Base-by-base conservation (phyloP, 352 stramenopile species). In the Phytophthora rubi region DNA sequence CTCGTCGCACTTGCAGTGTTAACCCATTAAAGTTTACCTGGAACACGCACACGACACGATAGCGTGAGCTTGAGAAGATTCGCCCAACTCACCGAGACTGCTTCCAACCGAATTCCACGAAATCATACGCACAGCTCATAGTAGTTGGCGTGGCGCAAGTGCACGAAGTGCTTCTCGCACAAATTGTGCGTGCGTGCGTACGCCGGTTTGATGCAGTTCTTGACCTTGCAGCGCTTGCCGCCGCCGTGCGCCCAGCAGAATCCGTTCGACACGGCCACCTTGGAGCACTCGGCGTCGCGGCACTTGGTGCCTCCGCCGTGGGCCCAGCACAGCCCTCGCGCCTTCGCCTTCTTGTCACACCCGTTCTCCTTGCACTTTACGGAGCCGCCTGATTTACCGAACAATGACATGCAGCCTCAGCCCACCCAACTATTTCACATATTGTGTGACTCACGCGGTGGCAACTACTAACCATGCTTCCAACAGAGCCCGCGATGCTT, bases 171-270 rank as follows among this genome's bases (percentile, higher is more conserved):
- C 39, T 74, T 71, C 12, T 62, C 66, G 53, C 78, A 85, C 32
- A 72, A 80, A 58, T 85, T 81, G 62, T 80, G 66, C 5, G 75
- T 82, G 44, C 75, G 74, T 30, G 73, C 65, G 60, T 81, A 85
- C 6, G 78, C 75, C 15, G 78, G 55, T n/a, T 74, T 75, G 28
- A 55, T 62, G 57, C 73, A 86, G n/a, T 61, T 57, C 15, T 68
- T 55, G 35, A 67, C 62, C 16, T 33, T 49, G 48, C 75, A 85
- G 54, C 79, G 79, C 53, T 83, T 83, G 56, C 74, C 76, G 33
- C 71, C 73, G 65, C 72, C 76, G 53, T 90, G 82, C 0, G 82
- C 82, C 82, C 82, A 90, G 64, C 79, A 90, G 4, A 73, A 69
- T 16, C 72, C 65, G 33, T 76, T 80, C 2, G 75, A 80, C 6